A percentile compares a stretch with the other conserved stretches of the same genome.
These are phyloP conservation scores for Plasmodium vinckei DNA, from an alignment of 169 alveolate species.

Conservation along the genomic window DNA sequence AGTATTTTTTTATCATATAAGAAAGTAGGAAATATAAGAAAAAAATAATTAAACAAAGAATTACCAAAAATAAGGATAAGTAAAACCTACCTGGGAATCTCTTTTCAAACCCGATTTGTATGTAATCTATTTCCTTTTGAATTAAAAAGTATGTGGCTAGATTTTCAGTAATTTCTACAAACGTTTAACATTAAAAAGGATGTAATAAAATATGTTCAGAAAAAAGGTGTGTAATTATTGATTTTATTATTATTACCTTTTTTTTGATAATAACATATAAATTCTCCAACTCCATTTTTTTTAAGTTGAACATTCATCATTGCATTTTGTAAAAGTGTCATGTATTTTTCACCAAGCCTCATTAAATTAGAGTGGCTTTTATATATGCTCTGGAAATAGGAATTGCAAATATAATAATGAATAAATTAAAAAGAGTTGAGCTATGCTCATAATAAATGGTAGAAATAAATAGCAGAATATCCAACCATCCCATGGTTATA, in stretches of 20 bases:
- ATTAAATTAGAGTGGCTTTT: slow-evolving; percentile 17
- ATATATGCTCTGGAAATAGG: slow-evolving; percentile 14
- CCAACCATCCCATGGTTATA: neutral
- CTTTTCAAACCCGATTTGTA: slow-evolving; percentile 54
- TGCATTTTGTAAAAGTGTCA: slow-evolving; percentile 54
- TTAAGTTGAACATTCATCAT: slow-evolving; percentile 49
- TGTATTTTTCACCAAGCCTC: slow-evolving; percentile 50
- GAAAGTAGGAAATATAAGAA: too few relatives aligned
- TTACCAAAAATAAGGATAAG: too few relatives aligned
- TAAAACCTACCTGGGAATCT: slow-evolving; percentile 36
- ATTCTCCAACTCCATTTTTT: slow-evolving; percentile 40
- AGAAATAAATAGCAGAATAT: neutral
- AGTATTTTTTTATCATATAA: neutral
- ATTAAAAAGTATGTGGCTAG: slow-evolving; percentile 48
- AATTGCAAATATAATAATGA: neutral
- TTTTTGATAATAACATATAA: slow-evolving; percentile 56
- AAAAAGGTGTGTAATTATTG: neutral
- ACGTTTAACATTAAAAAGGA: neutral
- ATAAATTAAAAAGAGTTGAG: neutral
- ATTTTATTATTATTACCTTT: slow-evolving; percentile 14
- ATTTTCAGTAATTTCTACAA: slow-evolving; percentile 43
- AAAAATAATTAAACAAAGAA: too few relatives aligned
- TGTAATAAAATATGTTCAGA: neutral
- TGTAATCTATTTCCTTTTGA: slow-evolving; percentile 47
- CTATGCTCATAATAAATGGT: neutral